A percentile compares a stretch with the other conserved stretches of the same genome.
These are phyloP conservation scores for Aureobasidium sp. DNA, from an alignment of 2,329 filamentous ascomycete species.

Conservation along the genomic window DNA sequence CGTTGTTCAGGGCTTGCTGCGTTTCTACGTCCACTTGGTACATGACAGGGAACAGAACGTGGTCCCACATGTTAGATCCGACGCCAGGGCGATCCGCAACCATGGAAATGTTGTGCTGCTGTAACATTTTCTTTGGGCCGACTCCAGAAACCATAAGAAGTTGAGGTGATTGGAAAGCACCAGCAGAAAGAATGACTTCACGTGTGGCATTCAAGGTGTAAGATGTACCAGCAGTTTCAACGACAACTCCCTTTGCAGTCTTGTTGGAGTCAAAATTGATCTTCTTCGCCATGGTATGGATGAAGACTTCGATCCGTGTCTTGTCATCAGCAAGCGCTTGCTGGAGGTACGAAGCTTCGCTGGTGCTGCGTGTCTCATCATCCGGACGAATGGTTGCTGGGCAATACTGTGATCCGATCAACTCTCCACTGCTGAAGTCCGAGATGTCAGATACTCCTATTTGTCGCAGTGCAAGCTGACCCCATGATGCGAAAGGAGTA, in stretches of 20 bases:
- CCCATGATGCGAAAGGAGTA: constrained; percentile 26
- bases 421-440: constrained; percentile 25
- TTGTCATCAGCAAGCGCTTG: constrained; percentile 7
- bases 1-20: constrained; percentile 12
- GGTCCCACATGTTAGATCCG: constrained; percentile 25
- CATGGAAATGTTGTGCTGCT: constrained; percentile 26
- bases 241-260: constrained; percentile 22
- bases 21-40: constrained; percentile 23
- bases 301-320: constrained; percentile 23
- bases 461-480: constrained; percentile 22
- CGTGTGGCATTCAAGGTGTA: constrained; percentile 35
- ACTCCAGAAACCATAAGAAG: constrained; percentile 24
- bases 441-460: constrained; percentile 26
- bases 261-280: constrained; percentile 29
- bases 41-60: constrained; percentile 33
- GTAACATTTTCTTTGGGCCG: constrained; percentile 28
- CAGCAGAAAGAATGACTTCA: constrained; percentile 28
- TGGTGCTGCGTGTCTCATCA: constrained; percentile 21
- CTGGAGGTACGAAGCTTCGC: constrained; percentile 26
- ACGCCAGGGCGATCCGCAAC: constrained; percentile 24
- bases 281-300: constrained; percentile 25
- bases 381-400: constrained; percentile 23
- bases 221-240: constrained; percentile 23
- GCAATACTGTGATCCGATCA: constrained; percentile 19
- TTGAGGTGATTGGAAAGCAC: constrained; percentile 24